Percentiles rank a stretch among this genome's conserved stretches.
These are phyloP conservation scores for Lecanoromycetidae sp. DNA, from an alignment of 2,329 filamentous ascomycete genomes.

Conservation along the genomic window DNA sequence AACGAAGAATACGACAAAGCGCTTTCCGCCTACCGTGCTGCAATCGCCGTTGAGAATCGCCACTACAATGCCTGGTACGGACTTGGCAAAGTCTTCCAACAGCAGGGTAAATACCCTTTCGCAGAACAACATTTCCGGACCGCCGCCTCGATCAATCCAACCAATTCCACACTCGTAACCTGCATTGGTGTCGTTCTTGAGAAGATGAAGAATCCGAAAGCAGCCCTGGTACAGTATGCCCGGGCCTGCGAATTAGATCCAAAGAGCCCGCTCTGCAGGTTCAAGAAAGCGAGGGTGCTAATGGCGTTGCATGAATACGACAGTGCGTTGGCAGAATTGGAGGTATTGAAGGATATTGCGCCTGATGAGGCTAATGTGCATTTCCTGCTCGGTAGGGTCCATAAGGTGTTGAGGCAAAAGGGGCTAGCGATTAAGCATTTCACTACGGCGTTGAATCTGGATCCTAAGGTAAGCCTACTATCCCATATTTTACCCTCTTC, in stretches of 20 bases:
- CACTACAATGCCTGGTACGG: conserved; percentile 99
- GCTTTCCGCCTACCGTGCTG: conserved; percentile 70
- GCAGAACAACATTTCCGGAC: conserved; percentile 85
- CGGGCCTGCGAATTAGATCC: conserved; percentile 75
- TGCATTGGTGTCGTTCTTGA: conserved; percentile 86
- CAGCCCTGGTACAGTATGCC: conserved; percentile 69
- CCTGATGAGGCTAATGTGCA: conserved; percentile 94
- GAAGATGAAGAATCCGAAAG: conserved; percentile 68
- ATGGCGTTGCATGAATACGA: conserved; percentile 61
- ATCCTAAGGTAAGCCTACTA: conserved; percentile 92
- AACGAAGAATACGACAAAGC: conserved; percentile 98
- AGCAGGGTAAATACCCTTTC: conserved; percentile 79
- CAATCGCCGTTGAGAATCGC: conserved; percentile 71
- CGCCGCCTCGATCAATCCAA: conserved; percentile 80
- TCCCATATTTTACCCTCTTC: background rate
- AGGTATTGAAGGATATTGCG: conserved; percentile 78
- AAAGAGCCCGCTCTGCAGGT: conserved; percentile 67
- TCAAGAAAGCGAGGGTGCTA: conserved; percentile 82
- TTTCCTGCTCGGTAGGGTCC: conserved; percentile 66
- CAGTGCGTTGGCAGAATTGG: conserved; percentile 66
- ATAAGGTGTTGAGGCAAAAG: conserved; percentile 47
- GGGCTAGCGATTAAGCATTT: conserved; percentile 81
- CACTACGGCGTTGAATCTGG: conserved; percentile 85
- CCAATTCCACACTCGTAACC: conserved; percentile 82
- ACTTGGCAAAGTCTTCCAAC: conserved; percentile 67